phyloP scores from a whole-genome alignment of 225 moss, liverwort and hornwort genomes.

The Lunularia cruciata region DNA sequence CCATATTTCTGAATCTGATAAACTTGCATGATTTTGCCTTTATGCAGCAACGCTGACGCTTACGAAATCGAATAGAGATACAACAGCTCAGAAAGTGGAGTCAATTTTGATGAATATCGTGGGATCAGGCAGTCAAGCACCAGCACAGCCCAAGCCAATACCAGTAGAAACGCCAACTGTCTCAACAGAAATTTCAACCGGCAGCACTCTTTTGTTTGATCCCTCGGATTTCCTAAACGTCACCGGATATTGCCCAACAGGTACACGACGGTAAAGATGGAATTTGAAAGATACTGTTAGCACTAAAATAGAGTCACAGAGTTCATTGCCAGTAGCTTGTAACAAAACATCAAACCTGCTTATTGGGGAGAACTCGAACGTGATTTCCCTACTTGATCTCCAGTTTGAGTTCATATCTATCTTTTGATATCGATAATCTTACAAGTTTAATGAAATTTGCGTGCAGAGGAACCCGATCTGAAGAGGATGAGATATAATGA shows the following conservation, averaged over 20 bases:
- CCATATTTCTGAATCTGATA: too few relatives aligned
- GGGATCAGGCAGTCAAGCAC: slow-evolving; percentile 36
- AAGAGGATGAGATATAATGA: slow-evolving; percentile 30
- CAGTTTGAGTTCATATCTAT: background rate
- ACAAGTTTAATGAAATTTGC: background rate
- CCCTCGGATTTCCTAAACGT: slow-evolving; percentile 26
- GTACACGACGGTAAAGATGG: background rate
- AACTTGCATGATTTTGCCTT: too few relatives aligned
- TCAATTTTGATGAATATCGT: slow-evolving; percentile 79
- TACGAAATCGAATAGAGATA: slow-evolving; percentile 79
- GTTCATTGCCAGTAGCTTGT: too few relatives aligned
- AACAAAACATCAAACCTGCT: background rate
- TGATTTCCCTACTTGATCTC: too few relatives aligned
- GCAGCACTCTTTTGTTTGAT: slow-evolving; percentile 22
- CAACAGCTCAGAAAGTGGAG: slow-evolving; percentile 73
- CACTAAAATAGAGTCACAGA: background rate
- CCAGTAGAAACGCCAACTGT: slow-evolving; percentile 2
- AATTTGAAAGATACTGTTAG: background rate
- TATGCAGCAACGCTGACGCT: slow-evolving; percentile 65
- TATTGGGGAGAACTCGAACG: too few relatives aligned
- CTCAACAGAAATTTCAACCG: slow-evolving; percentile 4
- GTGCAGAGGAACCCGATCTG: slow-evolving; percentile 36
- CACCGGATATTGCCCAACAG: slow-evolving; percentile 19
- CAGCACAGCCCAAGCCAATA: slow-evolving; percentile 13
- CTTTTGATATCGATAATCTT: background rate